Base-by-base conservation (phyloP, 2,329 filamentous ascomycete genomes). In the Cordyceps cateniannulata region DNA sequence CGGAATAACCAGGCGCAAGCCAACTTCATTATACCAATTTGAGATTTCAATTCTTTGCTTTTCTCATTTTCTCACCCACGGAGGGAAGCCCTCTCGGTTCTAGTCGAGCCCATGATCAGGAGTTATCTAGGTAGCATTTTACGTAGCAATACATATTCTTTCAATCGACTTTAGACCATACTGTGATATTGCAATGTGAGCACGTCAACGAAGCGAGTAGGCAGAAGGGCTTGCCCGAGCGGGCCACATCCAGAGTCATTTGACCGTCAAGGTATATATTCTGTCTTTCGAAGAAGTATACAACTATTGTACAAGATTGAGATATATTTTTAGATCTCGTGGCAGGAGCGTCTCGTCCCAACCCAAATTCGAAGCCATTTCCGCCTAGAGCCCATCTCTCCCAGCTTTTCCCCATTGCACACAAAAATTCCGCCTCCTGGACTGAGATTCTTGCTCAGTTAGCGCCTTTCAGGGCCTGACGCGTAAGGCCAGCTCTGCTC, bases 401-500 rank as follows among this genome's bases (percentile, higher is more conserved):
- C 29, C 44, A 16, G 18, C 16, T n/a, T 9, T 35, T 12, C n/a
- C 8, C 40, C 18, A 12, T 5, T 10, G 14, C 22, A 29, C 35
- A 20, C 32, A 16, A 24, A n/a, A 22, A 59, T 44, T 18, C 24
- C 18, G n/a, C 27, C 5, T 18, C 5, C 5, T 35, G 3, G 2
- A 5, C n/a, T 25, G 18, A 35, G 9, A 18, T 1, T 5, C 7
- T n/a, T 16, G 24, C 27, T 53, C 58, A 60, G 20, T 38, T 40
- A 12, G 61, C 66, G 25, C 66, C 65, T 69, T 70, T 73, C 62
- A 72, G 76, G 47, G 67, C 69, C 60, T 63, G 77, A 69, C 68
- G 73, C 61, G 63, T 54, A n/a, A 70, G 64, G 45, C 72, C 70
- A 25, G 72, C 65, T 56, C 67, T 70, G 45, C 77, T 70, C 38